phyloP scores from a whole-genome alignment of 202 grass and related monocot genomes.

The Panicum virgatum region DNA sequence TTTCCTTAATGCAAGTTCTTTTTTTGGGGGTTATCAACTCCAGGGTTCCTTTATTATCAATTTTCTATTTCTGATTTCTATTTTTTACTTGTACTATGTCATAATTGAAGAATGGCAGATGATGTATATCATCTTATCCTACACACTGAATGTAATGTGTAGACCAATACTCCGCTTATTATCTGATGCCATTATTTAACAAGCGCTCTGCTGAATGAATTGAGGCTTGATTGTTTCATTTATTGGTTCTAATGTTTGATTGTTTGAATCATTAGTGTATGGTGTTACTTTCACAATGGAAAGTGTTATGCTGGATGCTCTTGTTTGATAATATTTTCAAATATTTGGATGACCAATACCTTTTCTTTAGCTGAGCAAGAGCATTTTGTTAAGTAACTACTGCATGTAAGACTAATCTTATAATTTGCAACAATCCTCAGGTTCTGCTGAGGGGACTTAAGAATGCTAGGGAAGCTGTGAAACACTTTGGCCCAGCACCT shows the following conservation, averaged over 20 bases:
- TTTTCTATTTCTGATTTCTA: background rate
- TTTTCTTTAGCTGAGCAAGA: background rate
- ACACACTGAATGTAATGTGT: slow-evolving; percentile 51
- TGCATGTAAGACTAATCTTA: background rate
- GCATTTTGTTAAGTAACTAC: too few relatives aligned
- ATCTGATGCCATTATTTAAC: slow-evolving; percentile 28
- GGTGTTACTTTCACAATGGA: background rate
- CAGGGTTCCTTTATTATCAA: too few relatives aligned
- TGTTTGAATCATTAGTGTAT: slow-evolving; percentile 7
- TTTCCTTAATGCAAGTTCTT: background rate
- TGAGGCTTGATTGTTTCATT: background rate
- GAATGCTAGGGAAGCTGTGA: slow-evolving; percentile 85
- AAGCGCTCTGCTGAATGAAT: background rate
- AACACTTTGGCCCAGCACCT: slow-evolving; percentile 74
- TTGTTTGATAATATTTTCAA: background rate
- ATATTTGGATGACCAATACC: background rate
- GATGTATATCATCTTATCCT: slow-evolving; percentile 45
- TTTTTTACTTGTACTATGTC: background rate
- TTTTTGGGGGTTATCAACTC: background rate
- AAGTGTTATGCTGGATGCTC: background rate
- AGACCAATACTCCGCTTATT: slow-evolving; percentile 48
- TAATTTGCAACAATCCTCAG: slow-evolving; percentile 11
- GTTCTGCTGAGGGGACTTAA: slow-evolving; percentile 77
- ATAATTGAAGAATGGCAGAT: slow-evolving; percentile 23
- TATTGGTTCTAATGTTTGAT: slow-evolving; percentile 1